Evolutionary conservation across 768 basidiomycete genomes (phyloP).

Genomic region (Coprinellus aureogranulatus): DNA sequence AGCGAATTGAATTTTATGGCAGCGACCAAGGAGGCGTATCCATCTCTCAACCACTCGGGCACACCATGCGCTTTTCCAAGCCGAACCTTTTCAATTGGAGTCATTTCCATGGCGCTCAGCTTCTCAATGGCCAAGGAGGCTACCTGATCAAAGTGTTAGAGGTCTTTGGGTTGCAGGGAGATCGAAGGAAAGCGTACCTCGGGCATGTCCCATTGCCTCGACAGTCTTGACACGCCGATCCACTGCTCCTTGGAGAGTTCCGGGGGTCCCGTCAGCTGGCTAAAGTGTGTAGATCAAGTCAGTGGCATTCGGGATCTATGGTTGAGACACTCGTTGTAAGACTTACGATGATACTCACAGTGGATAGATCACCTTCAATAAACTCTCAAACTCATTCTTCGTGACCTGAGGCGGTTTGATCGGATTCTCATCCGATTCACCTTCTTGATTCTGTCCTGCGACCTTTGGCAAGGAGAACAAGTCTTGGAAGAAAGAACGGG

Average conservation of each 20-base stretch:
- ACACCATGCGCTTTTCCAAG: no score
- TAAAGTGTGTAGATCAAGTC: not conserved
- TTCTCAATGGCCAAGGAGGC: no score
- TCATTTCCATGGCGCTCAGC: no score
- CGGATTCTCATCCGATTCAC: not conserved
- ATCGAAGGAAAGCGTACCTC: not conserved
- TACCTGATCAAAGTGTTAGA: no score
- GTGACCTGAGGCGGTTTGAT: not conserved
- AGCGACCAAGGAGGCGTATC: no score
- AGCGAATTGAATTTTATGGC: no score
- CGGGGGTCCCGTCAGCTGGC: not conserved
- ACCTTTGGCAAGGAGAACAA: not conserved
- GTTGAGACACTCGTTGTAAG: not conserved
- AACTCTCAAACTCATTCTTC: not conserved
- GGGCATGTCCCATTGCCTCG: slow-evolving; percentile 1
- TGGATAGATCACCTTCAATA: not conserved
- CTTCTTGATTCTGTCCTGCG: not conserved
- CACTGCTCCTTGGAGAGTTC: not conserved
- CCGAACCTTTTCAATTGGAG: no score
- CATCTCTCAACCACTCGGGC: no score
- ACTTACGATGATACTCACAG: not conserved
- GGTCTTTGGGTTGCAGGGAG: no score
- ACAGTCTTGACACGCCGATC: not conserved
- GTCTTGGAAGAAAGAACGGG: not conserved
- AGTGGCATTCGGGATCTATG: not conserved